Evolutionary conservation across 257 asterid genomes (phyloP).

Genomic region (Salvia rosmarinus): DNA sequence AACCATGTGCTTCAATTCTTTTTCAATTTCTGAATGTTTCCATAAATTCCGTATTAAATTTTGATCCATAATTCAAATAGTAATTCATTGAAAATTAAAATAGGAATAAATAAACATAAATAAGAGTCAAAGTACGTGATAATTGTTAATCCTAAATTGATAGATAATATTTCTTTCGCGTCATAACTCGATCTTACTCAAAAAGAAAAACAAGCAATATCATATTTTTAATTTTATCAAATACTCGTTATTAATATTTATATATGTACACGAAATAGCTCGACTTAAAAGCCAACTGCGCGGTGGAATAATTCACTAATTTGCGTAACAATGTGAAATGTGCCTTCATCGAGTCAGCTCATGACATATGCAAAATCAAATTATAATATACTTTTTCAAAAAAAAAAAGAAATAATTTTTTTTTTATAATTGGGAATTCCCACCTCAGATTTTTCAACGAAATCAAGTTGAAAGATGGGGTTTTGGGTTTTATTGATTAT

Average conservation of each 20-base stretch:
- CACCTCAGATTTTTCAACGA: slow-evolving; percentile 8
- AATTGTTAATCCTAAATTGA: too few relatives aligned
- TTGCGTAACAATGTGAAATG: slow-evolving; percentile 11
- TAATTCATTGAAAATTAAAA: too few relatives aligned
- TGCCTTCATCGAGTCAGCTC: slow-evolving; percentile 29
- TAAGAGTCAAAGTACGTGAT: neutral
- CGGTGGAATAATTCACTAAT: neutral
- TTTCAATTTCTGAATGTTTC: too few relatives aligned
- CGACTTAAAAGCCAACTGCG: neutral
- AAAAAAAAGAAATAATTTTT: neutral
- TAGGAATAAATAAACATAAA: neutral
- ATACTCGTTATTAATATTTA: too few relatives aligned
- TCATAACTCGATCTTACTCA: too few relatives aligned
- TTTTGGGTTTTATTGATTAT: slow-evolving; percentile 16
- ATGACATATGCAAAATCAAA: slow-evolving; percentile 26
- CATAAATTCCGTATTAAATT: too few relatives aligned
- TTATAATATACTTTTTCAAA: neutral
- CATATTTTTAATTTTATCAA: too few relatives aligned
- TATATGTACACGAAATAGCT: too few relatives aligned
- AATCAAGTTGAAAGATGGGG: slow-evolving; percentile 23
- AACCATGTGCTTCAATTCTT: too few relatives aligned
- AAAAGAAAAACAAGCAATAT: too few relatives aligned
- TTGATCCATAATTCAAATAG: neutral
- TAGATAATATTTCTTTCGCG: too few relatives aligned
- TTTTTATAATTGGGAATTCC: neutral